Evolutionary conservation across 1,284 basidiomycete species (phyloP).

Genomic region (Naganishia liquefaciens): DNA sequence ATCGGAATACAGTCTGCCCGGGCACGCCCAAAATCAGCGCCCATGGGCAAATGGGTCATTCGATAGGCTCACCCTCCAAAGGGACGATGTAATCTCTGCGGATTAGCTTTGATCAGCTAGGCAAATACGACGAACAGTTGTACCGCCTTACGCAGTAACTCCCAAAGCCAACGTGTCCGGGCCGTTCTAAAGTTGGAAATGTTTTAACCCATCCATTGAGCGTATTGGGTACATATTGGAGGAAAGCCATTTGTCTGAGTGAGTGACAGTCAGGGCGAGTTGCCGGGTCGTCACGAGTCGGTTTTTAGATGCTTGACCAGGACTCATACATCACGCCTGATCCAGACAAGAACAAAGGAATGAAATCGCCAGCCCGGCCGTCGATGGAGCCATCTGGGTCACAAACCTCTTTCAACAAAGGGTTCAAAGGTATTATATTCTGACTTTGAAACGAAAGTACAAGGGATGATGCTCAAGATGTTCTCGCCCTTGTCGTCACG

Average conservation of each 20-base stretch:
- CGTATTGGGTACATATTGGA: constrained; percentile 22
- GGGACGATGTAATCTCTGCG: constrained; percentile 8
- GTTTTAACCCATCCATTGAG: constrained; percentile 9
- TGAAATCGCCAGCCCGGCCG: too few species aligned
- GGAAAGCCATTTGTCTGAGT: neutral
- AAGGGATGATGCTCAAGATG: too few species aligned
- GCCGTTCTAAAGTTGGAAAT: constrained; percentile 14
- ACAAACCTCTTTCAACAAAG: too few species aligned
- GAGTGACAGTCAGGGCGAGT: neutral
- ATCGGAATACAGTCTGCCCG: constrained; percentile 18
- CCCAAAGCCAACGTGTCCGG: constrained; percentile 16
- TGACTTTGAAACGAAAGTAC: too few species aligned
- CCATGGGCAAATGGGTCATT: neutral
- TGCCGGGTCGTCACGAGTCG: too few species aligned
- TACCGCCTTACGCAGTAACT: constrained; percentile 13
- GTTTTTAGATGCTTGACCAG: too few species aligned
- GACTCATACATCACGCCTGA: too few species aligned
- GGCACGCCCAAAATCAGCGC: neutral
- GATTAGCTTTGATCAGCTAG: neutral
- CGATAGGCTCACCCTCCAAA: constrained; percentile 14
- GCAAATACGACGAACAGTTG: too few species aligned
- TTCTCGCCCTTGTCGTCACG: too few species aligned
- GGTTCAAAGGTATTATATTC: too few species aligned
- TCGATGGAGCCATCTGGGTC: too few species aligned
- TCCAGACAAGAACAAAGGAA: too few species aligned